These are phyloP conservation scores for Atkinsonella texensis DNA, from an alignment of 2,329 filamentous ascomycete genomes.

Conservation along the genomic window DNA sequence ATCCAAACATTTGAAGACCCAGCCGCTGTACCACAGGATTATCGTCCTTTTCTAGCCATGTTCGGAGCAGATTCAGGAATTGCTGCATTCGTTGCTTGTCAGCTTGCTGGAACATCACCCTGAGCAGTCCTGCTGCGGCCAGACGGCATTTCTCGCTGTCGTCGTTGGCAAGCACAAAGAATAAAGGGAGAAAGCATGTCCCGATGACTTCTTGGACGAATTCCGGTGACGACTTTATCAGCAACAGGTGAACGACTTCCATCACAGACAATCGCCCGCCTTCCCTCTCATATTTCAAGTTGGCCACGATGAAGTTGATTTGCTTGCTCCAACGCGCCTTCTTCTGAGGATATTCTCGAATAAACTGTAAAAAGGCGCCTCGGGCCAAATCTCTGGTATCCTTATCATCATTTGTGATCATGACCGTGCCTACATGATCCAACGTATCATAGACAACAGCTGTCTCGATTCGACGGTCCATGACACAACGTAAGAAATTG, in stretches of 20 bases:
- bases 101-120: conserved; percentile 67
- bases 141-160: conserved; percentile 75
- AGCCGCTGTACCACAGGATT: conserved; percentile 60
- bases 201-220: conserved; percentile 71
- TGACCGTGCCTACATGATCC: conserved; percentile 78
- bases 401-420: conserved; percentile 92
- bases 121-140: conserved; percentile 68
- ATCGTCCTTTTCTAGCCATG: conserved; percentile 65
- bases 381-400: conserved; percentile 78
- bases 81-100: conserved; percentile 59
- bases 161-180: conserved; percentile 80
- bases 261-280: conserved; percentile 86
- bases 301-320: conserved; percentile 76
- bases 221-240: conserved; percentile 73
- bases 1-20: conserved; percentile 67
- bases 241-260: conserved; percentile 77
- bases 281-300: conserved; percentile 80
- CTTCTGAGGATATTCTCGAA: conserved; percentile 88
- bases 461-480: conserved; percentile 76
- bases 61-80: conserved; percentile 58
- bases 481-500: conserved; percentile 79
- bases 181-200: conserved; percentile 74
- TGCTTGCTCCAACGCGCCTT: conserved; percentile 84
- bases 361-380: conserved; percentile 85
- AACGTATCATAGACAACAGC: conserved; percentile 83